Base-by-base conservation (phyloP, 1,139 yeast genomes). In the Taiozyma onychis region DNA sequence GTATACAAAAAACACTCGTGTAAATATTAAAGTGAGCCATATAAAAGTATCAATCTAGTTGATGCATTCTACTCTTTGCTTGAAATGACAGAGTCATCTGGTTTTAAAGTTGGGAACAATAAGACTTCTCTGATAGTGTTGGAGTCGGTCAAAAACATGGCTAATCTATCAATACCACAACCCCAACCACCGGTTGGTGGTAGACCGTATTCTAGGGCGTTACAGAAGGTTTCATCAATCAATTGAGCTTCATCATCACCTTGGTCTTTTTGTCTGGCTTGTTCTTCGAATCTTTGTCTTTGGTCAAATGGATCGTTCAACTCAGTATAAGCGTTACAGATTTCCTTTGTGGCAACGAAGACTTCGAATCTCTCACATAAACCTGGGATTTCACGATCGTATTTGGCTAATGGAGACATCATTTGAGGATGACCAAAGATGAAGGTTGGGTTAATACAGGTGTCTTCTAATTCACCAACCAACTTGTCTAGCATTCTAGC, bases 101-200 rank as follows among this genome's bases (percentile, higher is more conserved):
- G 98, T 78, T 90, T 91, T 81, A 93, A 88, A 60, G 98, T 91
- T 69, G 99, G 99, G 95, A 93, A 93, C 69, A 93, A 77, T 64
- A 93, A 78, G 44, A 93, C 99, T 77, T 93, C 99, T 85, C 97
- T 89, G 69, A 93, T 93, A 60, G 97, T 89, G 77, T 89, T 88
- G 54, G 97, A 88, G 73, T 93, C 83, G 57, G 98, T 93, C 76
- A 93, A 81, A 78, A 93, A 91, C 99, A 93, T 93, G 68, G 97
- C 93, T 66, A 93, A 71, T 78, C 99, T 88, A 74, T 93, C 99
- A 63, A 93, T 90, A 81, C 99, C 99, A 76, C 96, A 87, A 65
- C 99, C 99, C 98, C 98, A 93, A 63, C 99, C 99, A 70, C 95
- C 99, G 64, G 99, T 93, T 65, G 99, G 99, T 55, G 99, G 99